Evolutionary conservation across 345 rosid species (phyloP), one percentile per base, ranked within the genome.

Genomic region (Adansonia digitata): DNA sequence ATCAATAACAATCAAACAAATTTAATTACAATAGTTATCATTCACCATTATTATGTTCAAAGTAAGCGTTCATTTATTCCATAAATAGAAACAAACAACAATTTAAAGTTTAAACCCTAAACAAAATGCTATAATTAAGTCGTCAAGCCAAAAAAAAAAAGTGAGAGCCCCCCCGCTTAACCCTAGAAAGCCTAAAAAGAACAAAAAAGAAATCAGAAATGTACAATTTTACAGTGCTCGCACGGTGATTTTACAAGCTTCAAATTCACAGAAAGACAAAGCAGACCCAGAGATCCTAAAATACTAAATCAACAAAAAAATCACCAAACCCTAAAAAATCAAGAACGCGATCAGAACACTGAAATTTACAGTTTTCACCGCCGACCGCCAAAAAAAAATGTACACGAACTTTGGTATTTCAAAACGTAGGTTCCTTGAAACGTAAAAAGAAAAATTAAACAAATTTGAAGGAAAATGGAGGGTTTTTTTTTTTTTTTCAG

Each of bases 301-400:
- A n/a, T n/a, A 60, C 27, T 64, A 29, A 39, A 20, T 55, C 66
- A 56, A 51, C 60, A 51, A 56, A 51, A 56, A 22, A 40, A 43
- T 17, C 64, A 55, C 49, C 20, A 75, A 79, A 74, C 75, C 76
- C 80, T 72, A 69, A 24, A 63, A 29, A 29, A 52, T 55, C 45
- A 39, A 22, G 73, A 71, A 24, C 5, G 53, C 7, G 18, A 31
- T 60, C 55, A 74, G 42, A 17, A 74, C 18, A 37, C 35, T 11
- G 12, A 48, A 61, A 55, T 11, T 1, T 61, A 7, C 55, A 49
- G 26, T 26, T 8, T 22, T 17, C 52, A 39, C 34, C 4, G 18
- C 34, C n/a, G 24, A 12, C 1, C 10, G 2, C 10, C 4, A 40
- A 12, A 42, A 9, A 71, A 37, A 34, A 8, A 13, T 3, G 2